phyloP scores from a whole-genome alignment of 208 protist species.

The Phytomonas serpens region DNA sequence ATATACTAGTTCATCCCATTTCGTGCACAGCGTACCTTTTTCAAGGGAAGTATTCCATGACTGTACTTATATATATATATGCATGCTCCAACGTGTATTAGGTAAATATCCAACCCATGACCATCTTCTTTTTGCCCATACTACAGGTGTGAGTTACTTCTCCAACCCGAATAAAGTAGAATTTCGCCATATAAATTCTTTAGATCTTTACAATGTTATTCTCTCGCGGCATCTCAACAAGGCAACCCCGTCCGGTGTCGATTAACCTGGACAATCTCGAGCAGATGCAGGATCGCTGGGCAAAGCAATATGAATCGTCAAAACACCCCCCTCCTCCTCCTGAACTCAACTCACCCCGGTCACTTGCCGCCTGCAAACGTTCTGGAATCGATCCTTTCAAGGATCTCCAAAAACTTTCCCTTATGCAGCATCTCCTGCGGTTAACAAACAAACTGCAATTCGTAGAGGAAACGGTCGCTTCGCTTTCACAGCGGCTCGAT shows the following conservation, averaged over 20 bases:
- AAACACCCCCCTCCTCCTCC: conserved; percentile 28
- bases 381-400: conserved; percentile 17
- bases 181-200: neutral
- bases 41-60: neutral
- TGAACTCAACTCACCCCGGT: conserved; percentile 53
- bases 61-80: neutral
- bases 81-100: neutral
- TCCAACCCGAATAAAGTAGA: neutral
- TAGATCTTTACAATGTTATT: neutral
- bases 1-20: neutral
- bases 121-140: neutral
- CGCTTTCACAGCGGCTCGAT: conserved; percentile 11
- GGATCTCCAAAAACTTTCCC: conserved; percentile 36
- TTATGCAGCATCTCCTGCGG: conserved; percentile 36
- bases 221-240: neutral
- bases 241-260: conserved; percentile 1
- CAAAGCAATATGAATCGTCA: conserved; percentile 20
- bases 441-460: conserved; percentile 22
- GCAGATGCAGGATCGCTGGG: conserved; percentile 45
- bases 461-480: conserved; percentile 10
- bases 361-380: conserved; percentile 30
- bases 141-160: neutral
- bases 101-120: neutral
- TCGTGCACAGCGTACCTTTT: neutral
- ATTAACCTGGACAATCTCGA: conserved; percentile 50